Evolutionary conservation across 352 stramenopile species (phyloP).

Genomic region (Phytopythium vexans): DNA sequence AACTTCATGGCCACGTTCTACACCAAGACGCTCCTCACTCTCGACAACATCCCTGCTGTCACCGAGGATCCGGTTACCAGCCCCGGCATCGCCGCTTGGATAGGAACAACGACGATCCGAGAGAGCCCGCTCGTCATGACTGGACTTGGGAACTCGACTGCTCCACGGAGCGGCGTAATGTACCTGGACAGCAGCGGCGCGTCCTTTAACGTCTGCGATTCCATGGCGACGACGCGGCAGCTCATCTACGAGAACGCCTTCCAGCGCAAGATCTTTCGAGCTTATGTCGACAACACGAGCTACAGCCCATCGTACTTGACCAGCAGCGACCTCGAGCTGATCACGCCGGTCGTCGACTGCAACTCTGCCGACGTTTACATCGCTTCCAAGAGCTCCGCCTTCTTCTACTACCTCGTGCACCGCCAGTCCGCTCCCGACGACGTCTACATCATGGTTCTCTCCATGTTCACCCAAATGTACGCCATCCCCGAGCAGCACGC

Average conservation of each 20-base stretch:
- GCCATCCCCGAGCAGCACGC: conserved; percentile 13
- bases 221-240: conserved; percentile 7
- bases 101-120: conserved; percentile 21
- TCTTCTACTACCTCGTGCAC: conserved; percentile 33
- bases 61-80: conserved; percentile 9
- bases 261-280: conserved; percentile 20
- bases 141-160: conserved; percentile 19
- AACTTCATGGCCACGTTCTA: conserved; percentile 21
- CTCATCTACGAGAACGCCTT: conserved; percentile 35
- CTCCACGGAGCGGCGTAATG: conserved; percentile 21
- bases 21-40: conserved; percentile 16
- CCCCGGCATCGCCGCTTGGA: conserved; percentile 21
- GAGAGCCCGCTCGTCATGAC: conserved; percentile 28
- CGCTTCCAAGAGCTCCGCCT: conserved; percentile 9
- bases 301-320: conserved; percentile 35
- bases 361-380: conserved; percentile 19
- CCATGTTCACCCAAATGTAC: conserved; percentile 31
- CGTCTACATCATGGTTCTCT: conserved; percentile 20
- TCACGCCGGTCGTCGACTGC: conserved; percentile 45
- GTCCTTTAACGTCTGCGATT: conserved; percentile 19
- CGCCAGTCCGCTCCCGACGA: conserved; percentile 8
- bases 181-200: conserved; percentile 31
- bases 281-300: conserved; percentile 15
- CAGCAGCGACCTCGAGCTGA: conserved; percentile 20
- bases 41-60: conserved; percentile 11